Base-by-base conservation (phyloP, 768 basidiomycete genomes). In the Pholiota molesta region DNA sequence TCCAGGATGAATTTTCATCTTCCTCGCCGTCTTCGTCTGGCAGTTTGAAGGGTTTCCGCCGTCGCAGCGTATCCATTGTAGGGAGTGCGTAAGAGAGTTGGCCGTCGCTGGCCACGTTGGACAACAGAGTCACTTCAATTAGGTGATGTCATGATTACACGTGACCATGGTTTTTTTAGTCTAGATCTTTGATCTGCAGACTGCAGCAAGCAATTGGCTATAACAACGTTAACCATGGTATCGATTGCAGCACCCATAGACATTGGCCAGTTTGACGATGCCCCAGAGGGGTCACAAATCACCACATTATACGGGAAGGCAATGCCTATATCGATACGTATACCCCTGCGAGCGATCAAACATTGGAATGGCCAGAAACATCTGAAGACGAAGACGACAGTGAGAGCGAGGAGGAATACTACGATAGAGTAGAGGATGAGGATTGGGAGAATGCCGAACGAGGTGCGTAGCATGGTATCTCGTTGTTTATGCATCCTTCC, bases 361-460 rank as follows among this genome's bases (percentile, higher is more conserved):
- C 13, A 75, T 73, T 73, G 28, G 72, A 76, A 5, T 76, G 70
- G 71, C 68, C 70, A 28, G 69, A 73, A 26, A 71, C 67, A 54
- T 66, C 74, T 14, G 78, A 79, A 52, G 77, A 76, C 14, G 76
- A 80, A 9, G 76, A 78, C 14, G 47, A 79, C 1, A 78, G 82
- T 31, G 75, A 78, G 26, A 60, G 71, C 13, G 83, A 85, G 28
- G 83, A 83, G 13, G 77, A 72, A 62, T 86, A 83, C 57, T 83
- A 85, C 53, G 80, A 86, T 37, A 80, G 89, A 47, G 90, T 88
- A 28, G 92, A 94, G 64, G 92, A 94, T 69, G 93, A 95, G 69
- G 92, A 95, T 72, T 93, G 90, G 93, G 91, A 95, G 73, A 82
- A 91, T 59, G 84, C 90, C 56, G 92, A 94, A 75, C 77, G 90